Conservation (phyloP, 306 rosid genomes). For the Dryas octopetala region DNA sequence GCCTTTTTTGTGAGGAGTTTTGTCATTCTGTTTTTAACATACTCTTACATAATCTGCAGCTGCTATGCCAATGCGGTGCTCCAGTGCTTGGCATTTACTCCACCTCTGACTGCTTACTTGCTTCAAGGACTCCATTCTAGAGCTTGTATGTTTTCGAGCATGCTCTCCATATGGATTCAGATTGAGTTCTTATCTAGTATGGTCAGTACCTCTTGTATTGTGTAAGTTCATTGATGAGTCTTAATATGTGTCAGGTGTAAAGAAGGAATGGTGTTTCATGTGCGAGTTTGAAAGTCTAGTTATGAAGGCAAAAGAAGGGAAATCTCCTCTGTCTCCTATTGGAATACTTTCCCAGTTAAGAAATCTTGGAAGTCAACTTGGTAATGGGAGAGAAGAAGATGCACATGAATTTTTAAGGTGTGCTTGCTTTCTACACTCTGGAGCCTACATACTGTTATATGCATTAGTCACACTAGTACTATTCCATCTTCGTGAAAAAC, state of each 20-base stretch:
- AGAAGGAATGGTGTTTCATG: conserved; percentile 73
- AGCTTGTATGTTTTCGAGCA: conserved; percentile 58
- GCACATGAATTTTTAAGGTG: conserved; percentile 96
- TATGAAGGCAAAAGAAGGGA: conserved; percentile 65
- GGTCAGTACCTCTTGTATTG: conserved; percentile 13
- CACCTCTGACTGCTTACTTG: conserved; percentile 89
- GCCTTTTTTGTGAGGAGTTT: neutral
- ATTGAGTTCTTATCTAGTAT: conserved; percentile 9
- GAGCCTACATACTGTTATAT: conserved; percentile 4
- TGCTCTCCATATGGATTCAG: conserved; percentile 19
- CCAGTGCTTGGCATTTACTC: conserved; percentile 92
- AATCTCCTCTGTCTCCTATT: conserved; percentile 68
- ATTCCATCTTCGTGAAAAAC: conserved; percentile 20
- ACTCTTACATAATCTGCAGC: conserved; percentile 44
- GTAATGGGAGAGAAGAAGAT: conserved; percentile 93
- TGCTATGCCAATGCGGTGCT: conserved; percentile 94
- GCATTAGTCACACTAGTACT: conserved; percentile 12
- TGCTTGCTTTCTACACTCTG: conserved; percentile 14
- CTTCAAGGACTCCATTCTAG: conserved; percentile 85
- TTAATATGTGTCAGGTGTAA: conserved; percentile 52
- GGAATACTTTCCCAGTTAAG: conserved; percentile 71
- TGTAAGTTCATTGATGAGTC: conserved; percentile 18
- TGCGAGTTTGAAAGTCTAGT: conserved; percentile 87
- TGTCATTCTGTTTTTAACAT: conserved; percentile 8
- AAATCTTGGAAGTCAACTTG: conserved; percentile 78